Evolutionary conservation across 352 stramenopile species (phyloP).

Genomic region (Phytophthora crassamura): DNA sequence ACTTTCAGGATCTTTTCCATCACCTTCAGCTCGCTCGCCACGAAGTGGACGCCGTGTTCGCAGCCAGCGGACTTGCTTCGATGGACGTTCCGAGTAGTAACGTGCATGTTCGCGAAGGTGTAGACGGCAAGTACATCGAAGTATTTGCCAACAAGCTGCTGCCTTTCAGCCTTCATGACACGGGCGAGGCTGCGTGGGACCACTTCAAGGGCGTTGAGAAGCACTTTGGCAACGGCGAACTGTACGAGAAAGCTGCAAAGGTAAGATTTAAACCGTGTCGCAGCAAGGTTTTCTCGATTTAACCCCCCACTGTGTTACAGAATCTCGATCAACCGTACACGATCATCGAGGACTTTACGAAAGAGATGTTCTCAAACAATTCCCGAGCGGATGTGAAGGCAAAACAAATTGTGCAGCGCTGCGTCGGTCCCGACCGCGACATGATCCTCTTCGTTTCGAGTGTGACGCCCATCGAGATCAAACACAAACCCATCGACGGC

Average conservation of each 20-base stretch:
- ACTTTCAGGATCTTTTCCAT: conserved; percentile 44
- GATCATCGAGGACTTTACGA: conserved; percentile 37
- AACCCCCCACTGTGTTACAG: conserved; percentile 6
- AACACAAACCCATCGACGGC: conserved; percentile 30
- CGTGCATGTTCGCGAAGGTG: conserved; percentile 26
- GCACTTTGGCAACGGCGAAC: conserved; percentile 16
- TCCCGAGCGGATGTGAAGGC: conserved; percentile 32
- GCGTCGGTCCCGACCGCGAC: conserved; percentile 23
- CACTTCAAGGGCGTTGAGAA: conserved; percentile 33
- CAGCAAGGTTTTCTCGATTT: neutral
- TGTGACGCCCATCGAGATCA: conserved; percentile 24
- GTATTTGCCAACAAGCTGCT: conserved; percentile 26
- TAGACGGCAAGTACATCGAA: conserved; percentile 17
- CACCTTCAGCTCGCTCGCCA: conserved; percentile 39
- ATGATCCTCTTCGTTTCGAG: conserved; percentile 33
- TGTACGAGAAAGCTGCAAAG: conserved; percentile 14
- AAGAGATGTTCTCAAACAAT: conserved; percentile 38
- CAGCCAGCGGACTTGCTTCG: conserved; percentile 22
- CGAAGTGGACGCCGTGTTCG: conserved; percentile 46
- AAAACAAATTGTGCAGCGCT: conserved; percentile 34
- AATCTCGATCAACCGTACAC: conserved; percentile 36
- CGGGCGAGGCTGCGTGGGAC: conserved; percentile 24
- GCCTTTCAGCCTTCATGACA: conserved; percentile 22
- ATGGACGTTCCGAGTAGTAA: conserved; percentile 28
- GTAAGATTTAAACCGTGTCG: neutral